Evolutionary conservation across 2,329 filamentous ascomycete species (phyloP), one percentile per base, ranked within the genome.

Genomic region (Hansfordia pulvinata): DNA sequence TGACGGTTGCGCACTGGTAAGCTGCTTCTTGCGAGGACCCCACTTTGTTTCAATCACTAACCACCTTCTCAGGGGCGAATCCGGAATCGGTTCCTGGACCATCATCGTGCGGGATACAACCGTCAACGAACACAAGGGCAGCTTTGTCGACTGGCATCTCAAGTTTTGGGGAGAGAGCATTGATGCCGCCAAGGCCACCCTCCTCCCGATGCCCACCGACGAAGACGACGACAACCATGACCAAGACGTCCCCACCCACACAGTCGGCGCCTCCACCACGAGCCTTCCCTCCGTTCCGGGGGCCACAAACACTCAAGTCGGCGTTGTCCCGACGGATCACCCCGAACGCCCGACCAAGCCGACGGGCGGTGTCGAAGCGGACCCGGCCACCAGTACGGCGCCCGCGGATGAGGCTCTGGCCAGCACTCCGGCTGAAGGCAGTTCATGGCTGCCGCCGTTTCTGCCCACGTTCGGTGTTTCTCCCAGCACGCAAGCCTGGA

Each of bases 1-100:
- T 98, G 90, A 92, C 78, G 34, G 90, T 98, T 19, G 86, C 77
- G 36, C 90, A 98, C 50, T 98, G 86, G 81, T 85, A 64, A 53
- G 76, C 53, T 27, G 26, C 6, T 20, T 23, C 27, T 31, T 13
- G n/a, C 18, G 9, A 13, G 14, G 8, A 19, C 15, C 8, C 10
- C 5, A 26, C 21, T 5, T 3, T 18, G 11, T 23, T 24, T 7
- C 23, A 19, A 29, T 13, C 25, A 27, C 50, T 61, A 46, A 61
- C 39, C 8, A 13, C 14, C 8, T 19, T 9, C 4, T 13, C 28
- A 85, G 80, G 84, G 90, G 90, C 25, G 90, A 98, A 53, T 66
- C 68, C 22, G 86, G 85, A 32, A 53, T 86, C 30, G 90, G 90
- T 27, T 86, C 71, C 13, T 98, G 90, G 90, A 93, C 80, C 1